Evolutionary conservation across 305 asterid species (phyloP).

Genomic region (Monarda citriodora): DNA sequence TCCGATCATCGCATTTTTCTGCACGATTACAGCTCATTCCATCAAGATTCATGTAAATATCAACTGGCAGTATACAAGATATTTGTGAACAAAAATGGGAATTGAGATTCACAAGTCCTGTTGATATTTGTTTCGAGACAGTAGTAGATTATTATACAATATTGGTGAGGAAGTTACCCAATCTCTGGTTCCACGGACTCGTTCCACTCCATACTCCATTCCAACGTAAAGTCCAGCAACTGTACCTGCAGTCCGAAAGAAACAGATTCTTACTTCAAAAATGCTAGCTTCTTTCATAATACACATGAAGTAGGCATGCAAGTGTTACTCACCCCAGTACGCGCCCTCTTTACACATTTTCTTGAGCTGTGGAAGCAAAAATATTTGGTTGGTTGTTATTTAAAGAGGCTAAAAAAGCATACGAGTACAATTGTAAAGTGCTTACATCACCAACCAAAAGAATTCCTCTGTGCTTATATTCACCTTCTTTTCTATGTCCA

Average conservation of each 20-base stretch:
- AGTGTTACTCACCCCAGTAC: conserved; percentile 72
- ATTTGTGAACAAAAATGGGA: no score
- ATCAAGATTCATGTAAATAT: neutral
- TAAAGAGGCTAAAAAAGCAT: neutral
- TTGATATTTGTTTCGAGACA: no score
- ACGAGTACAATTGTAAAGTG: neutral
- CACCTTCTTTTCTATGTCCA: neutral
- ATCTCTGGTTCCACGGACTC: conserved; percentile 70
- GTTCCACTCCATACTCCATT: conserved; percentile 64
- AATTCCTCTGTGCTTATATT: no score
- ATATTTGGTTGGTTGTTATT: conserved; percentile 10
- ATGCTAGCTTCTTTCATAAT: neutral
- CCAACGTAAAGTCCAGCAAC: conserved; percentile 80
- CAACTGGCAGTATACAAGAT: neutral
- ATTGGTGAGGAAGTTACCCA: conserved; percentile 52
- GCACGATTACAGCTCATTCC: neutral
- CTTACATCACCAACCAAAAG: neutral
- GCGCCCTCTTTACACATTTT: conserved; percentile 87
- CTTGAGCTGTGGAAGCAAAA: conserved; percentile 58
- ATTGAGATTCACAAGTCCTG: no score
- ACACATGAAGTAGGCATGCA: conserved; percentile 5
- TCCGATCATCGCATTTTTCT: conserved; percentile 17
- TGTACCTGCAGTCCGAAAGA: conserved; percentile 43
- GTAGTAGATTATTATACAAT: neutral
- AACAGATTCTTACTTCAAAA: neutral